Percentiles rank a stretch among this genome's conserved stretches.
These are phyloP conservation scores for Stemphylium vesicarium DNA, from an alignment of 2,329 filamentous ascomycete genomes.

Conservation along the genomic window DNA sequence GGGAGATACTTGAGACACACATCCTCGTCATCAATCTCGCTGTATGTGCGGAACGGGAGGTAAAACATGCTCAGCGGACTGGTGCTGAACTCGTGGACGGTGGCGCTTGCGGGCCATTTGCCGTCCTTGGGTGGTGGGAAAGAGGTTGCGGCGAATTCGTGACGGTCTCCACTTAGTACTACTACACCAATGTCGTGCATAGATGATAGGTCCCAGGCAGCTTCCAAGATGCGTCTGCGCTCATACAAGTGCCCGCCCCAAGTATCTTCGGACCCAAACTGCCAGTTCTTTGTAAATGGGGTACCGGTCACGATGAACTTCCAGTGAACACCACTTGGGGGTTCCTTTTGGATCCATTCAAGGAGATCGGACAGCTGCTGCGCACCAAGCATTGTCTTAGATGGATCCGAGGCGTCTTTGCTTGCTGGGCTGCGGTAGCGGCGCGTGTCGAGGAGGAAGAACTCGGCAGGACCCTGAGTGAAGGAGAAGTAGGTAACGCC, in stretches of 20 bases:
- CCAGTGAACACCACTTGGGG: constrained; percentile 82
- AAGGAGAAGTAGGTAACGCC: constrained; percentile 88
- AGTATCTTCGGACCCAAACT: constrained; percentile 83
- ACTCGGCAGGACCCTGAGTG: constrained; percentile 85
- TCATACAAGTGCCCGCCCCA: constrained; percentile 93
- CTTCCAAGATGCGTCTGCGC: constrained; percentile 78
- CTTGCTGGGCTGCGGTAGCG: constrained; percentile 78
- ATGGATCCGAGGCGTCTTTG: constrained; percentile 63
- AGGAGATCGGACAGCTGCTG: constrained; percentile 82
- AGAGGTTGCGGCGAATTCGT: constrained; percentile 92
- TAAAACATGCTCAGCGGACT: constrained; percentile 95
- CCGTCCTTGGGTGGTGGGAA: constrained; percentile 68
- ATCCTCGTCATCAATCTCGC: constrained; percentile 80
- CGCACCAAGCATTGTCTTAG: constrained; percentile 86
- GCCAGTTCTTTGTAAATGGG: constrained; percentile 98
- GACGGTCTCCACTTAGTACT: constrained; percentile 88
- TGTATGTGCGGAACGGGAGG: constrained; percentile 81
- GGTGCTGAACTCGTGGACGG: constrained; percentile 87
- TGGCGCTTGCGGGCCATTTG: constrained; percentile 55
- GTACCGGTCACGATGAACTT: constrained; percentile 91
- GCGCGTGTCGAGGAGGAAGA: constrained; percentile 94
- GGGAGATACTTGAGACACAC: constrained; percentile 86
- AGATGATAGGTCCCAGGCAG: constrained; percentile 87
- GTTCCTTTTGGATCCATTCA: constrained; percentile 73
- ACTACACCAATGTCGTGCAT: constrained; percentile 76